Conservation (phyloP, 306 rosid species). For the Echinosophora koreensis region DNA sequence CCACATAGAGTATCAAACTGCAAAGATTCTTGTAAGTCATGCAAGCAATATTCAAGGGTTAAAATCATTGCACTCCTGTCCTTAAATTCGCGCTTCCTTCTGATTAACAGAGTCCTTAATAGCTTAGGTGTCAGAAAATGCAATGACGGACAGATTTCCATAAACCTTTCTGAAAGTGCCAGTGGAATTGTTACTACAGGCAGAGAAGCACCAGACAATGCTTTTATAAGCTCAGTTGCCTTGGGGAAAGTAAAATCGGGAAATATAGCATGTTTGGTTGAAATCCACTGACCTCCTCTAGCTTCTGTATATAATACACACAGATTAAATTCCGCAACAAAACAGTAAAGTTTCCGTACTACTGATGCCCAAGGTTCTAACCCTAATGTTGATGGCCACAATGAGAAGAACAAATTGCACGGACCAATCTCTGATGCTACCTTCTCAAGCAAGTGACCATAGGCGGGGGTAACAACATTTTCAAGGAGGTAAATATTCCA, state of each 20-base stretch:
- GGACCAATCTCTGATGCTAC: conserved; percentile 88
- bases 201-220: conserved; percentile 79
- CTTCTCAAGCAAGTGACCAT: conserved; percentile 89
- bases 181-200: conserved; percentile 77
- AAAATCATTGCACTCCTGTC: conserved; percentile 80
- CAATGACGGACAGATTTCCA: conserved; percentile 83
- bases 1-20: conserved; percentile 76
- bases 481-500: conserved; percentile 97
- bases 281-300: conserved; percentile 96
- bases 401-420: conserved; percentile 82
- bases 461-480: conserved; percentile 94
- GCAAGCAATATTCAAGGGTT: conserved; percentile 92
- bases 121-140: conserved; percentile 89
- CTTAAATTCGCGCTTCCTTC: conserved; percentile 87
- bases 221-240: conserved; percentile 72
- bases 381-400: conserved; percentile 84
- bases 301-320: conserved; percentile 86
- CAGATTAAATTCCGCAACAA: conserved; percentile 77
- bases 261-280: conserved; percentile 87
- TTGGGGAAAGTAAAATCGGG: conserved; percentile 88
- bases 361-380: conserved; percentile 93
- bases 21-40: conserved; percentile 74
- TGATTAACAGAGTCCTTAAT: conserved; percentile 77
- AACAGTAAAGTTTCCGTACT: conserved; percentile 72
- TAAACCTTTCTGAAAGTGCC: conserved; percentile 79